These are phyloP conservation scores for Vigna unguiculata DNA, from an alignment of 306 rosid genomes.

Conservation along the genomic window DNA sequence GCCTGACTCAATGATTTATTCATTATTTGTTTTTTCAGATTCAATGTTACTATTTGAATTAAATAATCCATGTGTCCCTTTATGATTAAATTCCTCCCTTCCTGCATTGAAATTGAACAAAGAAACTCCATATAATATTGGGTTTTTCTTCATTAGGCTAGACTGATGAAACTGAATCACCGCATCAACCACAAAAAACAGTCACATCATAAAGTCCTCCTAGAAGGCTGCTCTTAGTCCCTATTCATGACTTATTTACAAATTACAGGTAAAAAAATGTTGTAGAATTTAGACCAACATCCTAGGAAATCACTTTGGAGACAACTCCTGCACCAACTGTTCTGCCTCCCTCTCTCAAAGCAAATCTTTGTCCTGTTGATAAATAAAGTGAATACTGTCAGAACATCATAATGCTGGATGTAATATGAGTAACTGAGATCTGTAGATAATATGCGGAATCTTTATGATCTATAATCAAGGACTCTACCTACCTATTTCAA, in stretches of 20 bases:
- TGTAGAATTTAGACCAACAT: conserved; percentile 21
- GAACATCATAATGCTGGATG: conserved; percentile 24
- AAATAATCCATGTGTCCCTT: conserved; percentile 10
- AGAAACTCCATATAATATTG: neutral
- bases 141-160: neutral
- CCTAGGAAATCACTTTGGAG: conserved; percentile 76
- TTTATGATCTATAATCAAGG: conserved; percentile 27
- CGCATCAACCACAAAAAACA: conserved; percentile 29
- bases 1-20: conserved; percentile 32
- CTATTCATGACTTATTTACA: conserved; percentile 42
- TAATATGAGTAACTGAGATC: neutral
- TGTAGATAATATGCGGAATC: conserved; percentile 21
- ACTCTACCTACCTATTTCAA: conserved; percentile 70
- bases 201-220: conserved; percentile 35
- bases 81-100: conserved; percentile 4
- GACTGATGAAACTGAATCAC: conserved; percentile 21
- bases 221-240: conserved; percentile 35
- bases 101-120: conserved; percentile 5
- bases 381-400: conserved; percentile 23
- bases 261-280: conserved; percentile 9
- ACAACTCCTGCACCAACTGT: conserved; percentile 96
- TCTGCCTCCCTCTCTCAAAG: conserved; percentile 91
- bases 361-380: conserved; percentile 87
- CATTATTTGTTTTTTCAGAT: conserved; percentile 23
- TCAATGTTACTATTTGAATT: conserved; percentile 23